phyloP scores from a whole-genome alignment of 192 early-diverging fungal species.

The Phlyctochytrium arcticum region DNA sequence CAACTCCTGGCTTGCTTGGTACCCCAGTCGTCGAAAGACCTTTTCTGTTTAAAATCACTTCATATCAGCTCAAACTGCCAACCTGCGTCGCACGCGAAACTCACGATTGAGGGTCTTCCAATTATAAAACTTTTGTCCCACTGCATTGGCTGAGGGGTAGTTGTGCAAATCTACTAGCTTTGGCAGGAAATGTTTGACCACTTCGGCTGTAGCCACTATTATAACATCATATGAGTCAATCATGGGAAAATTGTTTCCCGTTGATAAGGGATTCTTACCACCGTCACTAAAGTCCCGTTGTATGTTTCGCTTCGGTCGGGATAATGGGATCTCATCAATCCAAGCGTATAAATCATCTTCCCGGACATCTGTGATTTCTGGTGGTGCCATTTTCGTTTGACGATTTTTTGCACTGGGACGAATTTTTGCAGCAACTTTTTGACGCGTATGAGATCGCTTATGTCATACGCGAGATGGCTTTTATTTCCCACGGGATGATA shows the following conservation, averaged over 20 bases:
- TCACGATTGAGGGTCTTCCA: constrained; percentile 54
- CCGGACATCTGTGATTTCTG: not conserved
- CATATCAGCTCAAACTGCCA: not conserved
- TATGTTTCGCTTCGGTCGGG: constrained; percentile 49
- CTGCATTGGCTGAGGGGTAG: constrained; percentile 48
- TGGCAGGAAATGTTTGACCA: constrained; percentile 45
- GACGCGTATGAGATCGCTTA: no score
- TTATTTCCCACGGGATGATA: no score
- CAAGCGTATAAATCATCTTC: constrained; percentile 29
- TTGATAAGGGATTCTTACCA: constrained; percentile 20
- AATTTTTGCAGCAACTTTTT: no score
- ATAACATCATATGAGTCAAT: not conserved
- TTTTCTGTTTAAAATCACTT: constrained; percentile 33
- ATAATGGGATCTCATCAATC: constrained; percentile 51
- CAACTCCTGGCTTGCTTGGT: constrained; percentile 33
- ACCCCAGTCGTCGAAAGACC: constrained; percentile 45
- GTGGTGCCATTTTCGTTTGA: not conserved
- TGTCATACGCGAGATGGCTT: no score
- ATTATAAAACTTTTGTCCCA: constrained; percentile 52
- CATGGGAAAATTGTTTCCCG: not conserved
- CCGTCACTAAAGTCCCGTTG: constrained; percentile 55
- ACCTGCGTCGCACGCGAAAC: not conserved
- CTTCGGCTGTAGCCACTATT: constrained; percentile 47
- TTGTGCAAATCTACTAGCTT: constrained; percentile 54
- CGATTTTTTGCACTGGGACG: no score